Conservation (phyloP, 2,329 filamentous ascomycete genomes). For the Cytospora piceae region DNA sequence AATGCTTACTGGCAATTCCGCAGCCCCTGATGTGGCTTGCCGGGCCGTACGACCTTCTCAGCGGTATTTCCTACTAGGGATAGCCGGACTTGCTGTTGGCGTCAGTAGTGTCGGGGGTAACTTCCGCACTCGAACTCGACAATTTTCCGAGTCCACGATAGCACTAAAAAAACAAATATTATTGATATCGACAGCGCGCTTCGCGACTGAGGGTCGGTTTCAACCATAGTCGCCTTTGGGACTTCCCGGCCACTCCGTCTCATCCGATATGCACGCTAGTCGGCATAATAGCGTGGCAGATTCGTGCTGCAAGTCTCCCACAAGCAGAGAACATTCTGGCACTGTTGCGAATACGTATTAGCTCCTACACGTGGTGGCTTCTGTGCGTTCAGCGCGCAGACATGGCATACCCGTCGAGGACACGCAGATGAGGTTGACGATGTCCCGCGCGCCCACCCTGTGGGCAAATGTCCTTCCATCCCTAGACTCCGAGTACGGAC, state of each 20-base stretch:
- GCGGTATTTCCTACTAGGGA: background rate
- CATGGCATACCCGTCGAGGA: background rate
- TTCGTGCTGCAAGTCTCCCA: background rate
- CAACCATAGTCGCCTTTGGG: slow-evolving; percentile 11
- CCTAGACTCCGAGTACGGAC: background rate
- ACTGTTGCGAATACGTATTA: background rate
- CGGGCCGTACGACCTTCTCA: background rate
- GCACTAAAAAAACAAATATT: slow-evolving; percentile 9
- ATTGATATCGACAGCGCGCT: slow-evolving; percentile 18
- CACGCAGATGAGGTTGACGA: background rate
- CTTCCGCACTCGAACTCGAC: background rate
- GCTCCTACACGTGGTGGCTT: background rate
- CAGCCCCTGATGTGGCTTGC: slow-evolving; percentile 1
- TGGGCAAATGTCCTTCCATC: background rate
- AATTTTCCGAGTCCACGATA: slow-evolving; percentile 8
- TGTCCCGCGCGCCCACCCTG: background rate
- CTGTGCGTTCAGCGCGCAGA: background rate
- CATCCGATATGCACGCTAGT: background rate
- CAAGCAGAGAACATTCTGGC: background rate
- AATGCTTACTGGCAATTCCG: background rate
- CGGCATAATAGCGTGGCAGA: background rate
- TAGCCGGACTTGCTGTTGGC: background rate
- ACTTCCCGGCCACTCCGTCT: background rate
- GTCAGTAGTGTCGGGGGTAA: background rate
- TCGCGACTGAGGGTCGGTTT: slow-evolving; percentile 24